Evolutionary conservation across 2,329 filamentous ascomycete species (phyloP).

Genomic region (Lachnellula subtilissima): DNA sequence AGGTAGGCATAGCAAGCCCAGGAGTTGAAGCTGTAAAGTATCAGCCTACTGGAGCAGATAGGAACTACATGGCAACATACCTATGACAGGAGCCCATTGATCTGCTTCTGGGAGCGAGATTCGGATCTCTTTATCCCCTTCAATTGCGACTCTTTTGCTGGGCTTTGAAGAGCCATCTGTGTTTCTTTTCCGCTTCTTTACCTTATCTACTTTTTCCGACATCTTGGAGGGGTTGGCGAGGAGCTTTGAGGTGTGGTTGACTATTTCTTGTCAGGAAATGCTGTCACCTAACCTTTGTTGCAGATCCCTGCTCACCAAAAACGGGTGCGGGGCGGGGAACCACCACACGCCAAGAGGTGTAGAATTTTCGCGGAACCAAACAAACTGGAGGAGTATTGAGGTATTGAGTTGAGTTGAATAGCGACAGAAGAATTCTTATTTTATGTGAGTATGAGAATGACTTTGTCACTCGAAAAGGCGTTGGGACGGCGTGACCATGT

Average conservation of each 20-base stretch:
- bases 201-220: constrained; percentile 26
- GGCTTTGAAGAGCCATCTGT: constrained; percentile 36
- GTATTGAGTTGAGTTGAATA: too few species aligned
- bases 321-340: background rate
- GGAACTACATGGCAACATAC: constrained; percentile 33
- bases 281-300: constrained; percentile 5
- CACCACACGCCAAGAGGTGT: background rate
- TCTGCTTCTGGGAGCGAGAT: constrained; percentile 44
- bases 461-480: too few species aligned
- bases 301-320: background rate
- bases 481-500: too few species aligned
- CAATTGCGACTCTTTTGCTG: constrained; percentile 49
- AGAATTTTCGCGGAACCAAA: background rate
- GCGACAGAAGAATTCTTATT: too few species aligned
- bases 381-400: too few species aligned
- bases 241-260: background rate
- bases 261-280: background rate
- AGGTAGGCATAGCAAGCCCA: constrained; percentile 30
- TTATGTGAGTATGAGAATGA: too few species aligned
- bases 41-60: background rate
- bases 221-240: constrained; percentile 15
- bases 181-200: constrained; percentile 49
- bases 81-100: constrained; percentile 49
- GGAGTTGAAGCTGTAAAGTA: constrained; percentile 30
- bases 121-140: constrained; percentile 36